phyloP scores from a whole-genome alignment of 306 rosid genomes.

The Malus sylvestris region DNA sequence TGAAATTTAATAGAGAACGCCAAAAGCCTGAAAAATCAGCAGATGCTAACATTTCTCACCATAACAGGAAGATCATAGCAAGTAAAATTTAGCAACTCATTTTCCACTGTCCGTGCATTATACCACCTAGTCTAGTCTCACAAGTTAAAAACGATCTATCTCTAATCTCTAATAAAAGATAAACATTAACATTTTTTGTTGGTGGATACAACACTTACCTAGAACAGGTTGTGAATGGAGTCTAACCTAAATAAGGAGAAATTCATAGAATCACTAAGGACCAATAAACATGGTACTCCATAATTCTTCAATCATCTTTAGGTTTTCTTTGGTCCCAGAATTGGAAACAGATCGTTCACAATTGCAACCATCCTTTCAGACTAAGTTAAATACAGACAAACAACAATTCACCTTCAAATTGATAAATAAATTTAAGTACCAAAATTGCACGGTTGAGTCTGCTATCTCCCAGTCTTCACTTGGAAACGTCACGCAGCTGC shows the following conservation, averaged over 20 bases:
- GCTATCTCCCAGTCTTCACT: slow-evolving; percentile 97
- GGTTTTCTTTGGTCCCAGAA: not conserved
- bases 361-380: not conserved
- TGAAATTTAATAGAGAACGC: not conserved
- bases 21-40: not conserved
- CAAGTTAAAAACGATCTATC: not conserved
- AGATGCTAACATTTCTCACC: not conserved
- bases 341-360: not conserved
- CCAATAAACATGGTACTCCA: not conserved
- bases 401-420: not conserved
- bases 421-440: slow-evolving; percentile 38
- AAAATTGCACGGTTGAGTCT: slow-evolving; percentile 87
- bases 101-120: no score
- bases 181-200: not conserved
- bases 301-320: not conserved
- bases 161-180: not conserved
- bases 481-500: slow-evolving; percentile 93
- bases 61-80: not conserved
- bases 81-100: not conserved
- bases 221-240: not conserved
- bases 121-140: not conserved
- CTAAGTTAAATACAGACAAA: not conserved
- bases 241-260: not conserved
- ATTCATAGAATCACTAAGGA: not conserved
- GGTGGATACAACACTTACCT: not conserved